phyloP scores from a whole-genome alignment of 192 early-diverging fungal genomes.

The Umbelopsis sp. region DNA sequence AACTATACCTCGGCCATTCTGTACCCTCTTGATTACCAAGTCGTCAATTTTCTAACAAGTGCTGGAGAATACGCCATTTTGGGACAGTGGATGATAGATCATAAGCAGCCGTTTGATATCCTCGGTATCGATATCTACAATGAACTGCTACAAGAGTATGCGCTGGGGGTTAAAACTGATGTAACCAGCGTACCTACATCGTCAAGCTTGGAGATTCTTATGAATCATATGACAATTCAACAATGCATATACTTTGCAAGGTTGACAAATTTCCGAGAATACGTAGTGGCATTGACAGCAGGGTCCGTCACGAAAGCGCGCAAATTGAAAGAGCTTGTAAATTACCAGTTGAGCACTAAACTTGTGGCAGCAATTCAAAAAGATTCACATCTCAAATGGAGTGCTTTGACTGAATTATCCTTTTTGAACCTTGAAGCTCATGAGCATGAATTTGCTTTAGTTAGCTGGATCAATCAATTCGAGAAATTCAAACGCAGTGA shows the following conservation, averaged over 20 bases:
- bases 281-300: neutral
- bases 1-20: neutral
- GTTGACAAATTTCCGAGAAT: neutral
- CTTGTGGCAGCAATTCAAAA: neutral
- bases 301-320: neutral
- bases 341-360: neutral
- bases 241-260: constrained; percentile 9
- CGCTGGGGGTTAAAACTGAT: neutral
- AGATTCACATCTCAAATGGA: neutral
- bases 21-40: neutral
- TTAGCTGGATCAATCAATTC: neutral
- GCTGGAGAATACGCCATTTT: neutral
- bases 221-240: constrained; percentile 5
- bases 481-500: neutral
- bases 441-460: neutral
- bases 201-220: neutral
- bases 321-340: neutral
- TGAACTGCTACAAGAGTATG: neutral
- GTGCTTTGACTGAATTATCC: constrained; percentile 1
- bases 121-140: constrained; percentile 1
- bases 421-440: neutral
- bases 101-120: neutral
- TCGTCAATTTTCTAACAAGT: neutral
- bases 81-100: neutral
- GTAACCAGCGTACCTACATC: neutral